Base-by-base conservation (phyloP, 1,284 basidiomycete species). In the Peniophora sp. region DNA sequence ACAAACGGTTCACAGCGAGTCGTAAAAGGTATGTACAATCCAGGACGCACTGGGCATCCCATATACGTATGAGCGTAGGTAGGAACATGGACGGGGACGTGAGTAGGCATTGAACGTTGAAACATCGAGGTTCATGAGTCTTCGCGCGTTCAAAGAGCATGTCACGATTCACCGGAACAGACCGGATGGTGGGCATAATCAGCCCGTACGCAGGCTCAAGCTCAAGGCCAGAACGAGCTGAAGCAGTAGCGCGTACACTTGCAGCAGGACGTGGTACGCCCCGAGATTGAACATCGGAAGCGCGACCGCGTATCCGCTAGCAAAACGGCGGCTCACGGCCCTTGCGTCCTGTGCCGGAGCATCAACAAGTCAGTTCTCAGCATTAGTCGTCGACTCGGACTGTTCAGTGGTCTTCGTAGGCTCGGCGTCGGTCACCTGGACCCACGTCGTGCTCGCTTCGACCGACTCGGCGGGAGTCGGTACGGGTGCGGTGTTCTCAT, bases 191-290 rank as follows among this genome's bases (percentile, higher is more conserved):
- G 27, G 27, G 27, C 27, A 32, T 32, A 12, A 6, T 32, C 27
- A 32, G 12, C 27, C 27, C 27, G 12, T 32, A 12, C 12, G 27
- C 27, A n/a, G n/a, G 27, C 27, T 32, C 6, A 32, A n/a, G n/a
- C n/a, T n/a, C 12, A 32, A 32, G 27, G 6, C 27, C 27, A 32
- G 27, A 9, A 25, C n/a, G 23, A 45, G 44, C 20, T 25, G 16
- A 9, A 45, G 44, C n/a, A 65, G 50, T 53, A 77, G 55, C 58
- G 71, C 65, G 64, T 77, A 80, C 65, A 81, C 62, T 64, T 78
- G 72, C 56, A 77, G 61, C 61, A 78, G 60, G 65, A 76, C 79
- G 58, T 74, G 64, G 59, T 70, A 70, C 52, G 75, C 61, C 62
- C 75, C 63, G 59, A 67, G 65, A 65, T 72, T 69, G 65, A 73